Percentiles rank a stretch among this genome's conserved stretches.
Evolutionary conservation across 768 basidiomycete genomes (phyloP).

Genomic region (Auricularia heimuer): DNA sequence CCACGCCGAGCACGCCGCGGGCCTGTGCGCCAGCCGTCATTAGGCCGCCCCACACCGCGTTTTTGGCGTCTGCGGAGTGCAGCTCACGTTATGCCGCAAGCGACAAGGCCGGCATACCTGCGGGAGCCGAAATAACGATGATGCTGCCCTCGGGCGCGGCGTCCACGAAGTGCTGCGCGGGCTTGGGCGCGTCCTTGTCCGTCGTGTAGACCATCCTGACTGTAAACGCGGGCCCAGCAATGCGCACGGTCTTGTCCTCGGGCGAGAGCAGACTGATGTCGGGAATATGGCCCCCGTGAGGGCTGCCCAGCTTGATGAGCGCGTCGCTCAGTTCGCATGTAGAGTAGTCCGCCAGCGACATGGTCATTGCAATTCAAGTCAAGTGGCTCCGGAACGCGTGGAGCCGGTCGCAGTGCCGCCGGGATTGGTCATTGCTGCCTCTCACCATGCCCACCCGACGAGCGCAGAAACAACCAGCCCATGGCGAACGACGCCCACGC

Average conservation of each 20-base stretch:
- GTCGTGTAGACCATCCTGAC: constrained; percentile 66
- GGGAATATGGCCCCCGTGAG: constrained; percentile 71
- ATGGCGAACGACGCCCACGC: neutral
- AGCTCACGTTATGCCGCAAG: neutral
- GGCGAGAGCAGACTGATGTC: constrained; percentile 58
- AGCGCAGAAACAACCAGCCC: neutral
- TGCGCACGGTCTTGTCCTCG: constrained; percentile 26
- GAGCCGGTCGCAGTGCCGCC: neutral
- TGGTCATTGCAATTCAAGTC: neutral
- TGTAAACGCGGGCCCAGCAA: constrained; percentile 80
- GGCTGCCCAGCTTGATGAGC: constrained; percentile 63
- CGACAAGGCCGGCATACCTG: neutral
- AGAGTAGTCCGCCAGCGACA: constrained; percentile 23
- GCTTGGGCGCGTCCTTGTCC: constrained; percentile 51
- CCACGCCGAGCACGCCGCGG: constrained; percentile 58
- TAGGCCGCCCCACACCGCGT: constrained; percentile 87
- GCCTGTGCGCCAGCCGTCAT: constrained; percentile 81
- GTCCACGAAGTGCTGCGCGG: constrained; percentile 74
- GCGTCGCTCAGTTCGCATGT: constrained; percentile 86
- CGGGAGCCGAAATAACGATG: constrained; percentile 65
- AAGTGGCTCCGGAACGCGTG: neutral
- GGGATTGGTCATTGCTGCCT: neutral
- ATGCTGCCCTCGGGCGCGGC: constrained; percentile 53
- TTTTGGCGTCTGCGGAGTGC: constrained; percentile 46
- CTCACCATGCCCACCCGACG: neutral